Percentiles rank a stretch among this genome's conserved stretches.
Conservation (phyloP, 1,284 basidiomycete species). For the Megacollybia platyphylla region DNA sequence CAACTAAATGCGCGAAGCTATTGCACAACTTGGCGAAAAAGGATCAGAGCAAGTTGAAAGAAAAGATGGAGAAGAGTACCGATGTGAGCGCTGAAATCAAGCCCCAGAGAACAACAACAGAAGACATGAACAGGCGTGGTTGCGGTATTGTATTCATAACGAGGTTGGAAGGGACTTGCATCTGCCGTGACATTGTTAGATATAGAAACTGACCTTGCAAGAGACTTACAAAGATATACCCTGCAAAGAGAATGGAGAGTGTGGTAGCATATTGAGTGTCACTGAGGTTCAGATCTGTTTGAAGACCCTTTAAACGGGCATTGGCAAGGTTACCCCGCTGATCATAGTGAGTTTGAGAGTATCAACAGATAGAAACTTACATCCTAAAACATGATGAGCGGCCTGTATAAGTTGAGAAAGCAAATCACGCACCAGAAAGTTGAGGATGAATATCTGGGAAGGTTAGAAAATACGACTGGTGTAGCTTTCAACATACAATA, state of each 20-base stretch:
- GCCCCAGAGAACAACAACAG: conserved; percentile 8
- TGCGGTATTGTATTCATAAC: conserved; percentile 10
- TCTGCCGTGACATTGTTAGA: conserved; percentile 2
- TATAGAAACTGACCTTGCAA: background rate
- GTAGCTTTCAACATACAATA: conserved; percentile 4
- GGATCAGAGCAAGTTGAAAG: background rate
- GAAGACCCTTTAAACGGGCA: conserved; percentile 10
- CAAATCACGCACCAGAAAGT: conserved; percentile 9
- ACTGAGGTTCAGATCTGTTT: conserved; percentile 9
- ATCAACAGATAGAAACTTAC: conserved; percentile 1
- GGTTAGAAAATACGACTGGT: background rate
- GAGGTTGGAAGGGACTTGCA: conserved; percentile 12
- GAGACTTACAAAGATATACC: conserved; percentile 10
- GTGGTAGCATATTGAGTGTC: conserved; percentile 9
- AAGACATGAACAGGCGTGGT: conserved; percentile 9
- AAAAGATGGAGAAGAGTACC: conserved; percentile 2
- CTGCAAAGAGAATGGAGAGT: conserved; percentile 10
- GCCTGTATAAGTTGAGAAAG: background rate
- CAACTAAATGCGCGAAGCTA: conserved; percentile 8
- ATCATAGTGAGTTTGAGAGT: background rate
- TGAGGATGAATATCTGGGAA: conserved; percentile 9
- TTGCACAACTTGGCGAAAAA: conserved; percentile 6
- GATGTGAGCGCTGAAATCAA: conserved; percentile 9
- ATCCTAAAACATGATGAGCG: conserved; percentile 1
- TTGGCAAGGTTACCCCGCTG: conserved; percentile 10